A percentile compares a stretch with the other conserved stretches of the same genome.
These are phyloP conservation scores for Pyrenochaeta sp. DNA, from an alignment of 2,329 filamentous ascomycete species.

Conservation along the genomic window DNA sequence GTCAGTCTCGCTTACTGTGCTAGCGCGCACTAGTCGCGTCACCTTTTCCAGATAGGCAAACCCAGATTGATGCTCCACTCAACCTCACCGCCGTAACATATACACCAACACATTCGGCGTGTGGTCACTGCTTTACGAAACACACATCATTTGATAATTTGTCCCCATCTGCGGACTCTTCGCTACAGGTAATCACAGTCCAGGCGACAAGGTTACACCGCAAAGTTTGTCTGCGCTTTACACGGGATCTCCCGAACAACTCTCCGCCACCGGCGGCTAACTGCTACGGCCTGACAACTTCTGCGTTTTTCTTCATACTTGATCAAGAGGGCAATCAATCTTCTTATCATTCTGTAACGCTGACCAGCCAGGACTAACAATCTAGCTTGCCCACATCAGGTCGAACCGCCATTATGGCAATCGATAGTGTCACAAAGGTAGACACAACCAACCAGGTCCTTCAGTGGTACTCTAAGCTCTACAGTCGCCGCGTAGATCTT, in stretches of 20 bases:
- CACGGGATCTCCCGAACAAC: conserved; percentile 22
- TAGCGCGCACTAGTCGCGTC: conserved; percentile 30
- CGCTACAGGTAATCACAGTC: not conserved
- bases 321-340: conserved; percentile 15
- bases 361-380: conserved; percentile 12
- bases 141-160: not conserved
- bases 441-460: conserved; percentile 34
- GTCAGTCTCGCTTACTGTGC: conserved; percentile 22
- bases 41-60: conserved; percentile 23
- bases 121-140: conserved; percentile 2
- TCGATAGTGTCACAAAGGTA: conserved; percentile 17
- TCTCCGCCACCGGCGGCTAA: conserved; percentile 24
- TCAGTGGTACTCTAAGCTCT: conserved; percentile 47
- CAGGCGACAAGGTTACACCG: not conserved
- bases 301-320: conserved; percentile 7
- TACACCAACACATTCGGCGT: conserved; percentile 5
- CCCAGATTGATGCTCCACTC: conserved; percentile 18
- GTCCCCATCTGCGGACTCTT: not conserved
- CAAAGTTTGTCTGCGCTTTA: conserved; percentile 18
- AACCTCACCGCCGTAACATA: conserved; percentile 13
- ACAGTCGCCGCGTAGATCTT: conserved; percentile 56
- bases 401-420: conserved; percentile 27
- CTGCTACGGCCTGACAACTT: conserved; percentile 10
- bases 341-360: conserved; percentile 12
- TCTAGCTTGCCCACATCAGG: conserved; percentile 1